Evolutionary conservation across 176 grass and related monocot species (phyloP), one percentile per base, ranked within the genome.

Genomic region (Thalia dealbata): DNA sequence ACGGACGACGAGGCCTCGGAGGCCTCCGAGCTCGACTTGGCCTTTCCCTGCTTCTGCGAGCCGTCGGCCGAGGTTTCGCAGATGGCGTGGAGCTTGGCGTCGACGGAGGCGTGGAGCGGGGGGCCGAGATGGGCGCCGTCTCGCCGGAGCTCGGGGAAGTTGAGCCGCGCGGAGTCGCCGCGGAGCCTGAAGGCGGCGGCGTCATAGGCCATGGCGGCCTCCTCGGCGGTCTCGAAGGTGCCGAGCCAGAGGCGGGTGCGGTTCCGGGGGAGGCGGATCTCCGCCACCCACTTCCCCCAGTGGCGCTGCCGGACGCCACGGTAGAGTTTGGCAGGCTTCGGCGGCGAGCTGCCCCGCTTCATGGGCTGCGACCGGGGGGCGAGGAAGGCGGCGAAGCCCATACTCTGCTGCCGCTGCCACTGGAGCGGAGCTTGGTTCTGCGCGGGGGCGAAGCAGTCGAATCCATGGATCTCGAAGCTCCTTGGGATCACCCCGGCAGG

Each of bases 201-300:
- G 38, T 75, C 73, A 58, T 75, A 75, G n/a, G 73, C 73, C 32
- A 64, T 23, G 19, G 73, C 73, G 41, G 73, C 73, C 58, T 63
- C 73, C 23, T 75, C 41, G 38, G 73, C 73, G 55, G 73, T 75
- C 58, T 75, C 73, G 73, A 63, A 75, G 58, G 73, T 75, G 22
- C 73, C 73, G 7, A 75, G 73, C 73, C 73, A 75, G 55, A 75
- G 73, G 73, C 73, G 73, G 55, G 73, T 75, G 22, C 73, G 73
- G 73, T 62, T 75, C n/a, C 58, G 56, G 22, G 73, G 73, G 16
- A 75, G 73, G 7, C 73, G 73, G 41, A 75, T 75, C 58, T 75
- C 73, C 21, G 73, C 73, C 11, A 75, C 73, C 73, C 73, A 75
- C 32, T 75, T 75, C 11, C 73, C 73, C 73, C 73, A 75, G 42